Conservation (phyloP, 495 filamentous ascomycete genomes). For the Aspergillus cavernicola region DNA sequence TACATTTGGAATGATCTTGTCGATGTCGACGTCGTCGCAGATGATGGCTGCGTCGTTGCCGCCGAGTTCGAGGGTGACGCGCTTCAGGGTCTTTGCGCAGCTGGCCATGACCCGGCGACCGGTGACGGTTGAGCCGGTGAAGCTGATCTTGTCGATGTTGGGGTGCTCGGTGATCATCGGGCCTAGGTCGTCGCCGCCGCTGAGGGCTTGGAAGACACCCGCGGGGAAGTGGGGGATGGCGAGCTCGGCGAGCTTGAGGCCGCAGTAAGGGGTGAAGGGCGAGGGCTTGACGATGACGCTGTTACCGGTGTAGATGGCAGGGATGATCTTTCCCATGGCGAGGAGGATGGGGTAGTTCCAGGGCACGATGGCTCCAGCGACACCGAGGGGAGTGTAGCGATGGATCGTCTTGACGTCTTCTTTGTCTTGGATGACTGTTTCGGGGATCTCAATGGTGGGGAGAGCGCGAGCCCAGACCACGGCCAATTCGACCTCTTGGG, state of each 20-base stretch:
- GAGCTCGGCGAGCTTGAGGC: slow-evolving; percentile 51
- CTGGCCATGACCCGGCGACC: slow-evolving; percentile 62
- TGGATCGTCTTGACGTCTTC: slow-evolving; percentile 43
- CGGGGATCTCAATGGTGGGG: slow-evolving; percentile 21
- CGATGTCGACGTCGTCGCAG: slow-evolving; percentile 61
- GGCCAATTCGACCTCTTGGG: slow-evolving; percentile 25
- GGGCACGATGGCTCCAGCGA: slow-evolving; percentile 57
- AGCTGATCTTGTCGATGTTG: slow-evolving; percentile 63
- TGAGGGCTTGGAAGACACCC: slow-evolving; percentile 63
- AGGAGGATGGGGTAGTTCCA: slow-evolving; percentile 61
- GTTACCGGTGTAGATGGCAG: slow-evolving; percentile 57
- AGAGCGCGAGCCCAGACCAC: slow-evolving; percentile 22
- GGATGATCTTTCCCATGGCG: slow-evolving; percentile 53
- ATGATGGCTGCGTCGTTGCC: slow-evolving; percentile 69
- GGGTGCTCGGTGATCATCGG: slow-evolving; percentile 55
- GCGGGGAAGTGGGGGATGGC: slow-evolving; percentile 57
- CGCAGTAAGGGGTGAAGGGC: slow-evolving; percentile 66
- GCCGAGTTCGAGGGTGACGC: slow-evolving; percentile 53
- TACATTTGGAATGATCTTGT: slow-evolving; percentile 52
- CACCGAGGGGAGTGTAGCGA: slow-evolving; percentile 55
- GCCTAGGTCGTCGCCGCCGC: slow-evolving; percentile 63
- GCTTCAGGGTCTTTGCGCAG: slow-evolving; percentile 59
- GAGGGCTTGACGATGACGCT: slow-evolving; percentile 58
- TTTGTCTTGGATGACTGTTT: slow-evolving; percentile 44
- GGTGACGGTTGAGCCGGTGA: slow-evolving; percentile 63